Percentiles rank a stretch among this genome's conserved stretches.
These are phyloP conservation scores for Talaromyces sp. DNA, from an alignment of 2,329 filamentous ascomycete genomes.

Conservation along the genomic window DNA sequence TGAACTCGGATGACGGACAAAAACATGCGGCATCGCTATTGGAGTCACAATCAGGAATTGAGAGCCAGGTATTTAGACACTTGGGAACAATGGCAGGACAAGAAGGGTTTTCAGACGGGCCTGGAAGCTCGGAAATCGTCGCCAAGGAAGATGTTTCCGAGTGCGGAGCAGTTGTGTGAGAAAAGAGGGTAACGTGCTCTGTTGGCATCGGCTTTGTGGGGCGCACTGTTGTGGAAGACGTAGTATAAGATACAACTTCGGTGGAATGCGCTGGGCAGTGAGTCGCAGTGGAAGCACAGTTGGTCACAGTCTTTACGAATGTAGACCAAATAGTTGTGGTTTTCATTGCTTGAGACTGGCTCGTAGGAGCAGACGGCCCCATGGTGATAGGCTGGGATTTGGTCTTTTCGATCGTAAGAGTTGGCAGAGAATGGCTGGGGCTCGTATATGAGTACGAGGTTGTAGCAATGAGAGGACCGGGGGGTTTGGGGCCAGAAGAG, in stretches of 20 bases:
- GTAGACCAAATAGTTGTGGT: conserved; percentile 37
- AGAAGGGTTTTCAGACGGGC: conserved; percentile 26
- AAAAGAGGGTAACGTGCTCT: not conserved
- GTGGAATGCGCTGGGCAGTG: conserved; percentile 56
- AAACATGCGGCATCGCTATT: conserved; percentile 83
- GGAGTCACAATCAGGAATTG: conserved; percentile 69
- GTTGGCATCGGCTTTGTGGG: conserved; percentile 27
- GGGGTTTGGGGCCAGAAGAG: conserved; percentile 16
- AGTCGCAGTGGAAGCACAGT: conserved; percentile 36
- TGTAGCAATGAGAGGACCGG: not conserved
- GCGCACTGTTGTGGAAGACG: conserved; percentile 60
- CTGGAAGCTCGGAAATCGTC: not conserved
- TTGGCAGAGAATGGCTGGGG: not conserved
- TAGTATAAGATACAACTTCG: conserved; percentile 53
- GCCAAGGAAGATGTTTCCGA: not conserved
- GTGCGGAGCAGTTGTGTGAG: not conserved
- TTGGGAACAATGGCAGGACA: conserved; percentile 74
- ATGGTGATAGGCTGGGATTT: not conserved
- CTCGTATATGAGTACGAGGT: not conserved
- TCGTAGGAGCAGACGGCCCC: not conserved
- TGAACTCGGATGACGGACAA: conserved; percentile 76
- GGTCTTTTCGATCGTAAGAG: not conserved
- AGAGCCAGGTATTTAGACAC: conserved; percentile 89
- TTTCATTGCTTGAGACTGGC: not conserved
- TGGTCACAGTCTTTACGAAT: conserved; percentile 36